Evolutionary conservation across 1,284 basidiomycete genomes (phyloP), one percentile per base, ranked within the genome.

Genomic region (Naganishia liquefaciens): DNA sequence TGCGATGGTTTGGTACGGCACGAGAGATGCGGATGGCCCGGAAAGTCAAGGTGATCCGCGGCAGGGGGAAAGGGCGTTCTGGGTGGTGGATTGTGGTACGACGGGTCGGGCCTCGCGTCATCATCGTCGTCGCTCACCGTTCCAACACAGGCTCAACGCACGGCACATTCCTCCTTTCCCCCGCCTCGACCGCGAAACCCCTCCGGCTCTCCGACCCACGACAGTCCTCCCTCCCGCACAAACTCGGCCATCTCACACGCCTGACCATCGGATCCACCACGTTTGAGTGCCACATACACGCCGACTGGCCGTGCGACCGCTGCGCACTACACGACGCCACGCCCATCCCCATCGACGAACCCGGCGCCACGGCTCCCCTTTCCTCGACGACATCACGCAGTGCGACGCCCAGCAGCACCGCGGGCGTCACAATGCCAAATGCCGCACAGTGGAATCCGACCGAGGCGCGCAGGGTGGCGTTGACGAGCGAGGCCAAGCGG

Each of bases 1-100:
- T 61, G 75, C 76, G 17, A 66, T 75, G 13, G 62, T 79, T 3
- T 79, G 70, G 63, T 74, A 72, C 68, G 71, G 71, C 13, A 58
- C 62, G 63, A 57, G 60, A 5, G 33, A 47, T 21, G 67, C 49
- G 15, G 46, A 53, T 46, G 53, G 55, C 51, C 63, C 27, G 51
- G 53, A 62, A 44, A 28, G 44, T 28, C 9, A 37, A 44, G 52
- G 54, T 55, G 64, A 23, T 37, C 62, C 28, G 15, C 64, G 43
- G 19, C 64, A 64, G 17, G 68, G 66, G 17, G 68, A 65, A 15
- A 67, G 71, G 21, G 71, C 70, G 7, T 79, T 75, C 74, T 75
- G 71, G 69, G 66, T 77, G 17, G 75, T 77, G 15, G 77, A 79
- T 69, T 70, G 76, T 2, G 77, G 75, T 75, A 61, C 33, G 73